Evolutionary conservation across 2,329 filamentous ascomycete species (phyloP), one percentile per base, ranked within the genome.

Genomic region (Grosmannia huntii): DNA sequence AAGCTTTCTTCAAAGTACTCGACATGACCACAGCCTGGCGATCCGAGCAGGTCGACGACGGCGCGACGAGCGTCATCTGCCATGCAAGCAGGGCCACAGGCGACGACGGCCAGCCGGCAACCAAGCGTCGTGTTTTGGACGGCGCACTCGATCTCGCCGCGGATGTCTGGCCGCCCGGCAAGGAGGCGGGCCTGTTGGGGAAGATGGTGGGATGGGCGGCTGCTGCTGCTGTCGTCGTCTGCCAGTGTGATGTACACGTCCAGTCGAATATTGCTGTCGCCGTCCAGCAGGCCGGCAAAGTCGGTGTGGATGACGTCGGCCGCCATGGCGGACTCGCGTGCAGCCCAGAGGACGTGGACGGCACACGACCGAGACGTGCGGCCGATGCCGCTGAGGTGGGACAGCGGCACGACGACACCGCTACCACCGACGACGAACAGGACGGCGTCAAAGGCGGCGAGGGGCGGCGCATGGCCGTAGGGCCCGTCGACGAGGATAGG

Each of bases 131-230:
- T 59, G 4, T 62, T 63, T 1, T 63, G 66, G 0, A 69, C 65
- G 0, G 65, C 63, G 4, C 36, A 33, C 19, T 60, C 59, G 6
- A 76, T 66, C 28, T 73, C 67, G 11, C 60, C 63, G 0, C 62
- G 59, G 11, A 63, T 57, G 33, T 63, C 63, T 4, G 63, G 63
- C 3, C 63, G 57, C 46, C 36, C 59, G 31, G 60, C 52, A 9
- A 64, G 50, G 23, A 68, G 25, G 6, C 60, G 57, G 2, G 67
- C 65, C 10, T 58, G 56, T 14, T 62, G 56, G 1, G 65, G 63
- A 56, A 58, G 31, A 4, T 53, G 44, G 27, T 52, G n/a, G 28
- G 28, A 28, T 28, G 50, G 16, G 23, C 2, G 48, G 27, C 36
- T 11, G 10, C 44, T 16, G 25, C 16, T 31, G 55, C 16, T 38